These are phyloP conservation scores for Nitzschia sp. DNA, from an alignment of 108 stramenopile genomes.

Conservation along the genomic window DNA sequence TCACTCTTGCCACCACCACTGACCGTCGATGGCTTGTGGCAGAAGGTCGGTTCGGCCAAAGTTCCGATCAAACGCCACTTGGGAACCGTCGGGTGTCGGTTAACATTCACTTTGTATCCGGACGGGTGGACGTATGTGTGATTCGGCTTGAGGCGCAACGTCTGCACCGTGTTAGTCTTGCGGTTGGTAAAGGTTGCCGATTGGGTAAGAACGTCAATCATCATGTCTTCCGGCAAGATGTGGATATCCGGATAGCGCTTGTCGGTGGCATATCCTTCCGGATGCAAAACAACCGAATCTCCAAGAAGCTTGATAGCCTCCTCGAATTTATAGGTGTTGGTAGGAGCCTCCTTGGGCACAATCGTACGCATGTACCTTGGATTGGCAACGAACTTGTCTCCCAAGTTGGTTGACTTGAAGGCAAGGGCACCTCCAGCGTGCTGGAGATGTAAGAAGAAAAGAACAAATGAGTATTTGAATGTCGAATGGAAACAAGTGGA, in stretches of 20 bases:
- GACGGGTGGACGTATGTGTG: slow-evolving; percentile 52
- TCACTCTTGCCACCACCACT: slow-evolving; percentile 59
- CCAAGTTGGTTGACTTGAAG: slow-evolving; percentile 52
- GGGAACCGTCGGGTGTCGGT: slow-evolving; percentile 46
- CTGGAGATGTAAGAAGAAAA: neutral
- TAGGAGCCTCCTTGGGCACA: slow-evolving; percentile 21
- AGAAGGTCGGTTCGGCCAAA: slow-evolving; percentile 55
- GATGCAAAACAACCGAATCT: slow-evolving; percentile 46
- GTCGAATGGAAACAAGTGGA: neutral
- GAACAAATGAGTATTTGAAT: neutral
- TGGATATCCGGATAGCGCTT: slow-evolving; percentile 55
- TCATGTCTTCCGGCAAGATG: slow-evolving; percentile 54
- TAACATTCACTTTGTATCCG: slow-evolving; percentile 52
- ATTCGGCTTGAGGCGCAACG: slow-evolving; percentile 49
- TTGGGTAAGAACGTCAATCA: slow-evolving; percentile 42
- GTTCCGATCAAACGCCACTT: slow-evolving; percentile 53
- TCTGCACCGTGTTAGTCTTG: slow-evolving; percentile 30
- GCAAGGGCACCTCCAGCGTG: slow-evolving; percentile 64
- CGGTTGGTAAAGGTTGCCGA: slow-evolving; percentile 44
- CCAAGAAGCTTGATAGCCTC: slow-evolving; percentile 52
- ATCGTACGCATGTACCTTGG: slow-evolving; percentile 31
- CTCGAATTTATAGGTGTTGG: slow-evolving; percentile 37
- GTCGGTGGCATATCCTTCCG: slow-evolving; percentile 61
- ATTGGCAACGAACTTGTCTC: slow-evolving; percentile 50
- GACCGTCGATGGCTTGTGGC: slow-evolving; percentile 63